Percentiles rank a stretch among this genome's conserved stretches.
Conservation (phyloP, 345 rosid genomes). For the Dovyalis caffra region DNA sequence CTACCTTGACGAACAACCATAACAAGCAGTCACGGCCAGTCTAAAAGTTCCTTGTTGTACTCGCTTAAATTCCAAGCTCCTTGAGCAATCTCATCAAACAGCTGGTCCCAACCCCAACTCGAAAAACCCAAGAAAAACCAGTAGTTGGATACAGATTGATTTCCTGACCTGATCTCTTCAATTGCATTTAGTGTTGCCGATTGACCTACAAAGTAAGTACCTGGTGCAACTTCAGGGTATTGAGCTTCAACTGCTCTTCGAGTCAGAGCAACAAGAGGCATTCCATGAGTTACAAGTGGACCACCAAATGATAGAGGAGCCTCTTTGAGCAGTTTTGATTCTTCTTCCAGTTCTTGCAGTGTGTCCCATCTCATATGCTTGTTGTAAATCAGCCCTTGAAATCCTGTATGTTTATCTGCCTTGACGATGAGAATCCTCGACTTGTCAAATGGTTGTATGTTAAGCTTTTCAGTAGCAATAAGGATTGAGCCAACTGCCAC, state of each 20-base stretch:
- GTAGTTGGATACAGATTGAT: slow-evolving; percentile 43
- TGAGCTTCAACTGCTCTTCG: slow-evolving; percentile 31
- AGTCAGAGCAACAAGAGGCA: slow-evolving; percentile 68
- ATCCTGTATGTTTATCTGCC: slow-evolving; percentile 49
- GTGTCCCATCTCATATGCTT: slow-evolving; percentile 73
- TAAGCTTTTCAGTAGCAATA: slow-evolving; percentile 62
- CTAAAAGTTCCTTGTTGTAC: slow-evolving; percentile 26
- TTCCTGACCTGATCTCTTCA: slow-evolving; percentile 48
- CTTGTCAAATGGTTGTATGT: slow-evolving; percentile 53
- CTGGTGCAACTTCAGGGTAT: slow-evolving; percentile 54
- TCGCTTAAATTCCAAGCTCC: slow-evolving; percentile 71
- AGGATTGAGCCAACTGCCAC: slow-evolving; percentile 65
- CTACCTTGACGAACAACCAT: neutral
- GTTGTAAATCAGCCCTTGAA: slow-evolving; percentile 78
- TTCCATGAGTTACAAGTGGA: slow-evolving; percentile 54
- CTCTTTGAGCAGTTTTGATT: slow-evolving; percentile 52
- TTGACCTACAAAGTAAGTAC: slow-evolving; percentile 72
- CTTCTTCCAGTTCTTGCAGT: slow-evolving; percentile 50
- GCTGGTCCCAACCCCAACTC: slow-evolving; percentile 78
- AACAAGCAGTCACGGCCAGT: slow-evolving; percentile 49
- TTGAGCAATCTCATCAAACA: slow-evolving; percentile 57
- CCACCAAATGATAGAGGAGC: slow-evolving; percentile 75
- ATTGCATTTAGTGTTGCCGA: slow-evolving; percentile 43
- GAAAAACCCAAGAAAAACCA: slow-evolving; percentile 93
- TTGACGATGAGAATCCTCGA: slow-evolving; percentile 65